Conservation (phyloP, 345 rosid genomes). For the Aegle marmelos region DNA sequence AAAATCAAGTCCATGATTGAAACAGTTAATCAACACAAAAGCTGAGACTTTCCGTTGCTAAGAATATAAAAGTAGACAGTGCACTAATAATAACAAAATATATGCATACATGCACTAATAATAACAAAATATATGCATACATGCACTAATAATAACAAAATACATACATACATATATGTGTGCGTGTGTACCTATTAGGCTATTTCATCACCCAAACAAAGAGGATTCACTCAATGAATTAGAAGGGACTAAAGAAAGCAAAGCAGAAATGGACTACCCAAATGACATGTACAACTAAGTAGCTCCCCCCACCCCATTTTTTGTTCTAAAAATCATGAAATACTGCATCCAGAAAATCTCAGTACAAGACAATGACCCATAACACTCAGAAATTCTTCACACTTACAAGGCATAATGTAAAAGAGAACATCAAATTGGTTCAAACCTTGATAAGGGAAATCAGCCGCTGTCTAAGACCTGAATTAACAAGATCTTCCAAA, state of each 20-base stretch:
- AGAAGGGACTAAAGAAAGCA: neutral
- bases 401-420: slow-evolving; percentile 1
- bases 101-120: too few relatives aligned
- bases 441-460: slow-evolving; percentile 73
- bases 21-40: neutral
- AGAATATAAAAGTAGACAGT: neutral
- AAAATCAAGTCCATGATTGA: neutral
- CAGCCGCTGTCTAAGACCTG: slow-evolving; percentile 77
- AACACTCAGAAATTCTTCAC: neutral
- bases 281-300: neutral
- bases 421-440: neutral
- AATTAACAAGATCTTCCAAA: slow-evolving; percentile 66
- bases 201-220: neutral
- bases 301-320: neutral
- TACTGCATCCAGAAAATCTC: neutral
- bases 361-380: neutral
- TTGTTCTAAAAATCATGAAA: neutral
- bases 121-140: too few relatives aligned
- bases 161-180: too few relatives aligned
- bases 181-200: neutral
- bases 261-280: neutral
- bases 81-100: too few relatives aligned
- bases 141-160: too few relatives aligned
- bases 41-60: neutral
- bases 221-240: neutral